A percentile compares a stretch with the other conserved stretches of the same genome.
phyloP scores from a whole-genome alignment of 495 filamentous ascomycete genomes.

The Trichoderma orchidacearum region DNA sequence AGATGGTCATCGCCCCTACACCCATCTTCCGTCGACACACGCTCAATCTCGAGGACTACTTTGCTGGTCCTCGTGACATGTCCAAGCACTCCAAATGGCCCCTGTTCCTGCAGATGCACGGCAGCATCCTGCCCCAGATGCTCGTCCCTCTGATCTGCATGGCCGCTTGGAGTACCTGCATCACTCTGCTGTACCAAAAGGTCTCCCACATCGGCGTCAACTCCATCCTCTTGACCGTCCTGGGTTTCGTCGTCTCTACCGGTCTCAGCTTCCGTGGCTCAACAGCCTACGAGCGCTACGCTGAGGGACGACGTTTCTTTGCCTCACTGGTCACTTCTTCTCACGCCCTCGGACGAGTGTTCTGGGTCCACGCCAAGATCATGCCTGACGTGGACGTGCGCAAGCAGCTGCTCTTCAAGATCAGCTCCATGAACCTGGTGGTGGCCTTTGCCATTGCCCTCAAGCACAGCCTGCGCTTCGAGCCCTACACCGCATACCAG shows the following conservation, averaged over 20 bases:
- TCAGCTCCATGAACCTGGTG: slow-evolving; percentile 49
- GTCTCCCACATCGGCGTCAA: slow-evolving; percentile 45
- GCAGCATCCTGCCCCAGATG: slow-evolving; percentile 70
- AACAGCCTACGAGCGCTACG: slow-evolving; percentile 74
- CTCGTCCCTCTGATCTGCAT: slow-evolving; percentile 58
- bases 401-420: slow-evolving; percentile 57
- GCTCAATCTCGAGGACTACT: slow-evolving; percentile 38
- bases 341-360: slow-evolving; percentile 60
- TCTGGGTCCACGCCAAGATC: slow-evolving; percentile 65
- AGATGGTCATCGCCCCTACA: background rate
- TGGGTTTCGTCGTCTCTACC: slow-evolving; percentile 82
- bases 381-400: slow-evolving; percentile 48
- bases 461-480: slow-evolving; percentile 81
- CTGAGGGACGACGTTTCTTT: slow-evolving; percentile 68
- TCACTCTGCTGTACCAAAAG: slow-evolving; percentile 48
- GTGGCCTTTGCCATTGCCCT: slow-evolving; percentile 63
- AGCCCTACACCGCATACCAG: slow-evolving; percentile 66
- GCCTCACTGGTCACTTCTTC: slow-evolving; percentile 55
- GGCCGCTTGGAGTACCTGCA: slow-evolving; percentile 51
- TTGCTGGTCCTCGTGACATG: slow-evolving; percentile 54
- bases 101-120: slow-evolving; percentile 65
- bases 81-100: slow-evolving; percentile 72
- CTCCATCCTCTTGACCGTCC: slow-evolving; percentile 63
- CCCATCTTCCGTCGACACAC: slow-evolving; percentile 32
- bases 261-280: slow-evolving; percentile 72